Conservation (phyloP, 2,329 filamentous ascomycete genomes). For the Pseudonectria foliicola region DNA sequence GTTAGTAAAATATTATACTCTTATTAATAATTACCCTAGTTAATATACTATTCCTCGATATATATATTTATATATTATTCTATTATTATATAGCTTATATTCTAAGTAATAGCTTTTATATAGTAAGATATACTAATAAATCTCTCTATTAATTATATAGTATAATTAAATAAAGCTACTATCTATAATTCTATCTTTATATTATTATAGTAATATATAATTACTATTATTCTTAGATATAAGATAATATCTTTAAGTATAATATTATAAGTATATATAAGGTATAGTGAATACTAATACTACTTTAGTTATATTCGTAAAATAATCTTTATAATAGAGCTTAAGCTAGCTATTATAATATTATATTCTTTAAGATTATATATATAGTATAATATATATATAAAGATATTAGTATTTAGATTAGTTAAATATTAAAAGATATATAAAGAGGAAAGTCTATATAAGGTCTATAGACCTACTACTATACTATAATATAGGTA, state of each 20-base stretch:
- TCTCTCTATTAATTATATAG: neutral
- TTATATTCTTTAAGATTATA: conserved; percentile 5
- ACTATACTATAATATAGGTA: no score
- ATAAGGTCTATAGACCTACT: no score
- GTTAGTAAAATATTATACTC: no score
- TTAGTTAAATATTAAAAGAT: conserved; percentile 1
- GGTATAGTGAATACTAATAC: conserved; percentile 3
- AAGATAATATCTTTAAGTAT: conserved; percentile 1
- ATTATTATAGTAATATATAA: neutral
- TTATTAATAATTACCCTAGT: no score
- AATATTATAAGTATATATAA: conserved; percentile 2
- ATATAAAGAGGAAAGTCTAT: no score
- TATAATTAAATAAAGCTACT: no score
- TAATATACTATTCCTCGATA: no score
- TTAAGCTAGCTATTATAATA: no score
- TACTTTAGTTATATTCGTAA: conserved; percentile 3
- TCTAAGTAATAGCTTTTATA: neutral
- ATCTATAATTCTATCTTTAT: neutral
- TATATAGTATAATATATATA: conserved; percentile 3
- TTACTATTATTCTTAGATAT: neutral
- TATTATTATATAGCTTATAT: conserved; percentile 5
- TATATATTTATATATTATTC: conserved; percentile 1
- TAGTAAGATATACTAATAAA: no score
- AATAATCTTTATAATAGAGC: conserved; percentile 6
- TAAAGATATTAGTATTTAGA: neutral